Percentiles rank a stretch among this genome's conserved stretches.
Evolutionary conservation across 176 grass and related monocot species (phyloP).

Genomic region (Hordeum vulgare): MorexV3_pseudomolecules_assembly NC_058519.1:496895977-496896476

Average conservation of each 20-base stretch:
- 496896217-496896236: neutral
- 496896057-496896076: neutral
- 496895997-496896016: too few relatives aligned
- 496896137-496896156: neutral
- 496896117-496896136: neutral
- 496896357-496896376: too few relatives aligned
- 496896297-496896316: too few relatives aligned
- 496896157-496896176: neutral
- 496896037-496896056: neutral
- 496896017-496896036: too few relatives aligned
- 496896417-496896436: neutral
- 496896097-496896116: neutral
- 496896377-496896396: too few relatives aligned
- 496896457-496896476: neutral
- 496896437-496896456: neutral
- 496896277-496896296: neutral
- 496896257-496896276: neutral
- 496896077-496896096: neutral
- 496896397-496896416: too few relatives aligned
- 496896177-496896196: neutral
- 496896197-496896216: neutral
- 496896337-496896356: too few relatives aligned
- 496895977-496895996: too few relatives aligned
- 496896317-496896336: too few relatives aligned
- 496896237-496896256: neutral